These are phyloP conservation scores for Sequoiadendron giganteum DNA, from an alignment of 75 land plant species.

Conservation along the genomic window DNA sequence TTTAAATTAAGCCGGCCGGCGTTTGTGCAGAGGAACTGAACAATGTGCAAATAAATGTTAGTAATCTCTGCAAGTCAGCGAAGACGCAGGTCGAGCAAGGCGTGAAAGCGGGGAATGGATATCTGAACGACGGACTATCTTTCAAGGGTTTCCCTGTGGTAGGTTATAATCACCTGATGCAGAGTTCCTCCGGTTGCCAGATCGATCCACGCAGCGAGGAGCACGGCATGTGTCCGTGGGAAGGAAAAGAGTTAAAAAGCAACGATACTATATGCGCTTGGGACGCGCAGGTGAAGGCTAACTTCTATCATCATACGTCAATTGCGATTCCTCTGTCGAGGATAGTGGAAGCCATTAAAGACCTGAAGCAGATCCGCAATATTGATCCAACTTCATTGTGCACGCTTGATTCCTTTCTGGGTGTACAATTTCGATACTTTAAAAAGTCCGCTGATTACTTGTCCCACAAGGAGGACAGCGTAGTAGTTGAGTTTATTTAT, in stretches of 20 bases:
- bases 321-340: background rate
- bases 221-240: background rate
- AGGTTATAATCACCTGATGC: constrained; percentile 18
- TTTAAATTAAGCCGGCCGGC: background rate
- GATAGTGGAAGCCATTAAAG: no score
- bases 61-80: no score
- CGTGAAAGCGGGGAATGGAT: no score
- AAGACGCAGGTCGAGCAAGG: no score
- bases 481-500: no score
- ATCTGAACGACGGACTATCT: background rate
- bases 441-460: no score
- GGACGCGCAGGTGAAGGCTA: constrained; percentile 10
- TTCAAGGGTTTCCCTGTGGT: constrained; percentile 37
- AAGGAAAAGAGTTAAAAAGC: background rate
- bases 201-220: background rate
- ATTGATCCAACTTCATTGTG: constrained; percentile 9
- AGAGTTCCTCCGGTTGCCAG: constrained; percentile 15
- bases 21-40: constrained; percentile 17
- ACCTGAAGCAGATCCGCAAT: background rate
- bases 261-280: constrained; percentile 15
- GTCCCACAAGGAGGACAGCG: no score
- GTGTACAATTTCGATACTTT: constrained; percentile 9
- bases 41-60: no score
- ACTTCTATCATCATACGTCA: constrained; percentile 18
- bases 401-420: constrained; percentile 14